Evolutionary conservation across 306 rosid species (phyloP).

Genomic region (Comarum palustre): DNA sequence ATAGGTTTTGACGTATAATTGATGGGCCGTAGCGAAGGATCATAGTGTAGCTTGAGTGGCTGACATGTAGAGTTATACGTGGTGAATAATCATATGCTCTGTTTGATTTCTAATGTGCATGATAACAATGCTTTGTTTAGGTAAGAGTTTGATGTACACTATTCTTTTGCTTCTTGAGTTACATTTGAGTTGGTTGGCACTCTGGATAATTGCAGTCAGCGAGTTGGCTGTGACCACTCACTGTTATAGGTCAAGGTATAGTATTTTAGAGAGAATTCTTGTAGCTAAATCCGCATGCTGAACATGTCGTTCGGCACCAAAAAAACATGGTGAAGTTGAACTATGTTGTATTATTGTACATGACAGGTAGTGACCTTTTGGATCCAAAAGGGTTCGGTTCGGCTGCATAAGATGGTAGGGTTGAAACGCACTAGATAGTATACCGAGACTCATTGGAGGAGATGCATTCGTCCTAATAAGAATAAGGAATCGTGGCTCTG

Average conservation of each 20-base stretch:
- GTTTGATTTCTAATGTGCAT: background rate
- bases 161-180: background rate
- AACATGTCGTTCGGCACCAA: no score
- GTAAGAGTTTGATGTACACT: background rate
- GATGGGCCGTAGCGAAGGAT: slow-evolving; percentile 30
- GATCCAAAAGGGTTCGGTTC: no score
- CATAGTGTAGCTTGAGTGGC: slow-evolving; percentile 4
- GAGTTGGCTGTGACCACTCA: background rate
- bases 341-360: no score
- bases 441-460: no score
- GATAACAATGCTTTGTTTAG: background rate
- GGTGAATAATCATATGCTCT: slow-evolving; percentile 27
- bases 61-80: slow-evolving; percentile 64
- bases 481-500: no score
- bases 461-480: no score
- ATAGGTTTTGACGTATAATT: slow-evolving; percentile 53
- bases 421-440: no score
- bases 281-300: no score
- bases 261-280: background rate
- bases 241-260: background rate
- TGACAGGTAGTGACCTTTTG: no score
- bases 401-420: no score
- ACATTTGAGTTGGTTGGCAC: background rate
- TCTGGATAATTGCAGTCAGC: background rate
- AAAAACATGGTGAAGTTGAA: no score